Evolutionary conservation across 2,329 filamentous ascomycete species (phyloP), one percentile per base, ranked within the genome.

Genomic region (Dothideomycetes sp.): DNA sequence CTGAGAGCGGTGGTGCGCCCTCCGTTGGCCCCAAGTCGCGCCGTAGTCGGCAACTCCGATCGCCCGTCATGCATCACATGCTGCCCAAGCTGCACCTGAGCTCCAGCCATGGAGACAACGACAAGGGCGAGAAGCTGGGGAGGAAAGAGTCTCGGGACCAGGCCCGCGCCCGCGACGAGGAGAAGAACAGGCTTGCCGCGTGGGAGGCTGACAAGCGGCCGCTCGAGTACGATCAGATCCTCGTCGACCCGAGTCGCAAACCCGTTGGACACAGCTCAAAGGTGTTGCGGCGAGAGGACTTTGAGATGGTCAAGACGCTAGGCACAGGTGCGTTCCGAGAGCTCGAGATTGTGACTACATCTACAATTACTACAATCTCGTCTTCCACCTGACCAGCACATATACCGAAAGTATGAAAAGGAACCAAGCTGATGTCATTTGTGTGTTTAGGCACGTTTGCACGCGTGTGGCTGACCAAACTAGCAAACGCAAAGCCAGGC

Each of bases 401-500:
- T 9, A 27, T 19, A 9, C 14, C 11, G 5, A 12, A 14, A 50
- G n/a, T n/a, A n/a, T n/a, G n/a, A n/a, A n/a, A n/a, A n/a, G n/a
- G n/a, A n/a, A n/a, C n/a, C n/a, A n/a, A n/a, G n/a, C n/a, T n/a
- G n/a, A n/a, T n/a, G n/a, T n/a, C n/a, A n/a, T n/a, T n/a, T n/a
- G n/a, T n/a, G n/a, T n/a, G n/a, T n/a, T n/a, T 56, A 79, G 81
- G 82, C 47, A 87, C 82, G 10, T 91, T 91, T 65, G 84, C 84
- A 48, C 73, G 84, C 47, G 84, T 91, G 34, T 87, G 81, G 68
- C 75, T 89, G 45, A 82, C 84, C 37, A 77, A 76, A 44, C 73
- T 84, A 29, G 70, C 73, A 31, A 69, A 70, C 48, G 53, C 59
- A 14, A 55, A 58, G 34, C 58, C 71, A 16, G 65, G 64, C 29